Percentiles rank a stretch among this genome's conserved stretches.
Conservation (phyloP, 208 protist genomes). For the Acanthamoeba royreba region DNA sequence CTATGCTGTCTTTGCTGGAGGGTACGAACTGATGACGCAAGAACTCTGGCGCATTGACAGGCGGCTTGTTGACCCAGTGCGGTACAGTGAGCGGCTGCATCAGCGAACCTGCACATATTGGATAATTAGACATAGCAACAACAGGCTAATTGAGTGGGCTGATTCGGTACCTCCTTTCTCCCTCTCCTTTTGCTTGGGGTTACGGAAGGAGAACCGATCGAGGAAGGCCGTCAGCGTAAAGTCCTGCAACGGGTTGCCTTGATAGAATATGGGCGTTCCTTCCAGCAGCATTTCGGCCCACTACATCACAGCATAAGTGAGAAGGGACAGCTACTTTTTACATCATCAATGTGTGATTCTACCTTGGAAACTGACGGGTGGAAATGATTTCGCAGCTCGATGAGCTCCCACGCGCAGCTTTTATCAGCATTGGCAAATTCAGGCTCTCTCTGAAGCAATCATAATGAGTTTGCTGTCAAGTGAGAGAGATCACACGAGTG, state of each 20-base stretch:
- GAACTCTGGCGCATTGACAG: conserved; percentile 26
- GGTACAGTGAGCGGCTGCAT: conserved; percentile 37
- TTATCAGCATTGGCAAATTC: conserved; percentile 50
- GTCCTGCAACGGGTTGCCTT: conserved; percentile 61
- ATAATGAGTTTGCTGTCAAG: no score
- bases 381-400: conserved; percentile 55
- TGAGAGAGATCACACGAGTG: neutral
- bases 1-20: neutral
- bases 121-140: neutral
- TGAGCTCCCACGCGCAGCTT: conserved; percentile 59
- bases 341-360: no score
- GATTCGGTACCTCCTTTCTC: neutral
- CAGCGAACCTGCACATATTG: neutral
- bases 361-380: conserved; percentile 60
- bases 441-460: conserved; percentile 42
- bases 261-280: conserved; percentile 39
- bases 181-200: neutral
- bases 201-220: conserved; percentile 57
- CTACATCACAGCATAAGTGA: no score
- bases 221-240: conserved; percentile 57
- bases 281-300: neutral
- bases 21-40: neutral
- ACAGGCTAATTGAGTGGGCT: no score
- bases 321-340: no score
- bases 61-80: neutral